Percentiles rank a stretch among this genome's conserved stretches.
These are phyloP conservation scores for Raddia guianensis DNA, from an alignment of 176 grass and related monocot genomes.

Conservation along the genomic window DNA sequence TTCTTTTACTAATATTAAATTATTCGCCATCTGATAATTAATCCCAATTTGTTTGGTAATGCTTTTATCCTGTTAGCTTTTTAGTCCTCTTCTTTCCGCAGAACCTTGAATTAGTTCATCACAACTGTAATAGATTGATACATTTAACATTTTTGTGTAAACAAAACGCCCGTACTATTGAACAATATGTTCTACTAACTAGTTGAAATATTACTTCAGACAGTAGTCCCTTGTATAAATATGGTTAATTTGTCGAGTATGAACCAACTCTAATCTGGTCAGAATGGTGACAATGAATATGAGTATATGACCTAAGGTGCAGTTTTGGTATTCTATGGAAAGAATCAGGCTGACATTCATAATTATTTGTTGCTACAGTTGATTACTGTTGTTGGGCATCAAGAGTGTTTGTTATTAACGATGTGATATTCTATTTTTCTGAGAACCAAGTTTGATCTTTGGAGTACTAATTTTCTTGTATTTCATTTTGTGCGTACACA, in stretches of 20 bases:
- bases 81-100: background rate
- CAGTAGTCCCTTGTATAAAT: background rate
- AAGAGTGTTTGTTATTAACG: background rate
- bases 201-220: background rate
- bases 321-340: background rate
- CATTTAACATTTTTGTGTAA: background rate
- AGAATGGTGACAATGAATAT: background rate
- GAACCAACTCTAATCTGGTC: background rate
- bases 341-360: background rate
- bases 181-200: background rate
- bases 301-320: too few relatives aligned
- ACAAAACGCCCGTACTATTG: background rate
- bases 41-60: background rate
- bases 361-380: slow-evolving; percentile 8
- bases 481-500: background rate
- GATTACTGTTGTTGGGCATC: background rate
- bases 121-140: background rate
- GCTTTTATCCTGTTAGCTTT: background rate
- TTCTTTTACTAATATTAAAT: background rate
- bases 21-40: background rate
- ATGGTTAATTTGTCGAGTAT: background rate
- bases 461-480: background rate
- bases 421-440: background rate
- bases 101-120: background rate
- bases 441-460: slow-evolving; percentile 11